Base-by-base conservation (phyloP, 2,329 filamentous ascomycete genomes). In the Cucurbitaria berberidis region DNA sequence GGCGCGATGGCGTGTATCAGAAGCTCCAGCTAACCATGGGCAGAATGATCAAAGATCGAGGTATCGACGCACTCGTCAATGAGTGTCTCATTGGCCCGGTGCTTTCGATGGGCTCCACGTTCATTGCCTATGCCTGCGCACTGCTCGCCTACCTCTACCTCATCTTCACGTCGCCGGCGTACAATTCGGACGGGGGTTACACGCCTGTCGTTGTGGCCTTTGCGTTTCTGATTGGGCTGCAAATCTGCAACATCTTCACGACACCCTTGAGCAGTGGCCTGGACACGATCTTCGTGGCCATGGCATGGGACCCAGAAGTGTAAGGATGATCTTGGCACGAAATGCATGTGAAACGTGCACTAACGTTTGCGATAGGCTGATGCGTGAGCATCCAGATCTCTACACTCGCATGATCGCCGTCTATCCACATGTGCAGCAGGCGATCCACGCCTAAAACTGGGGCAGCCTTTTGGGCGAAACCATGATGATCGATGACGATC, bases 121-220 rank as follows among this genome's bases (percentile, higher is more conserved):
- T 96, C 66, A 88, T 97, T 39, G 92, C 85, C 1, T 96, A 95
- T 67, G 83, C 89, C 10, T 95, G 89, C 59, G 87, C 90, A 0
- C 79, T 97, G 38, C 80, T 96, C 15, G 86, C 91, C 0, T 97
- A 95, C 73, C 80, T 96, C n/a, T 97, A 96, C 74, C 82, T 97
- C 44, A 78, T 87, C 60, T 91, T 91, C 77, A 96, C 91, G 3
- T 77, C 88, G n/a, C 91, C 91, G 0, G 79, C 80, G 0, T 96
- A 96, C 81, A 96, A 96, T 76, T 61, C 66, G 16, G 75, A 81
- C 10, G 85, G 87, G 51, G 80, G 75, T 10, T 96, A 87, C 72
- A 95, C 91, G 0, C 82, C 88, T 0, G 86, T 96, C 8, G 83
- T 96, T 16, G 84, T 96, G 70, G 90, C 90, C 0, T 96, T 93